Evolutionary conservation across 2,329 filamentous ascomycete species (phyloP), one percentile per base, ranked within the genome.

Genomic region (Trichoderma guizhouense): DNA sequence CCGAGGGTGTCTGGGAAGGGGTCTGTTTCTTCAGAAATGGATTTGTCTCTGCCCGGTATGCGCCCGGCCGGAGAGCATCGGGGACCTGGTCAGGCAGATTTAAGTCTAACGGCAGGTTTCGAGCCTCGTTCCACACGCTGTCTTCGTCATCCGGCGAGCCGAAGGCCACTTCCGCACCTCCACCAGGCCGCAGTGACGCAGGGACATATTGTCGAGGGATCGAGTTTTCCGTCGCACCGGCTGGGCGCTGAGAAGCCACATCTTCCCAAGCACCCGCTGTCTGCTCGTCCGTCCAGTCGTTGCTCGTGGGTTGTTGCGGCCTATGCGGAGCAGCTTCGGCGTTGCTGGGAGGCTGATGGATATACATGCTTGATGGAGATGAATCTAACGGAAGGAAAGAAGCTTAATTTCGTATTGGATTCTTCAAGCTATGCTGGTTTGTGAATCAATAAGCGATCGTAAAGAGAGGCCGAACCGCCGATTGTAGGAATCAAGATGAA

Each of bases 1-100:
- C 62, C 39, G 28, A 74, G 4, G 82, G 71, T 4, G 80, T 80
- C 74, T 86, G 86, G 60, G 34, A 74, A 5, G 82, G 71, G 5
- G 80, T 80, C 74, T 86, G 86, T 71, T 86, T 84, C 73, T 86
- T 86, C 26, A 82, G 75, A 77, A 89, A 89, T 0, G 87, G 87
- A 68, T 89, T 89, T 24, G 86, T 88, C 71, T 86, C 82, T 30
- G 77, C 75, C 47, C 80, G 79, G 9, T 76, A 75, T 14, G 73
- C 76, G 66, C 79, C 81, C 28, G 83, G 81, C 39, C 76, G 79
- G 66, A 83, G 75, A 3, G 76, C 73, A 24, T 78, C 75, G 3
- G 83, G 82, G 3, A 80, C 75, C 30, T 78, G 76, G 66, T 74
- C 69, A 1, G 71, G 36, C 1, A 55, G 71, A 18, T 70, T 63